Evolutionary conservation across 305 asterid genomes (phyloP).

Genomic region (Salvia sclarea): DNA sequence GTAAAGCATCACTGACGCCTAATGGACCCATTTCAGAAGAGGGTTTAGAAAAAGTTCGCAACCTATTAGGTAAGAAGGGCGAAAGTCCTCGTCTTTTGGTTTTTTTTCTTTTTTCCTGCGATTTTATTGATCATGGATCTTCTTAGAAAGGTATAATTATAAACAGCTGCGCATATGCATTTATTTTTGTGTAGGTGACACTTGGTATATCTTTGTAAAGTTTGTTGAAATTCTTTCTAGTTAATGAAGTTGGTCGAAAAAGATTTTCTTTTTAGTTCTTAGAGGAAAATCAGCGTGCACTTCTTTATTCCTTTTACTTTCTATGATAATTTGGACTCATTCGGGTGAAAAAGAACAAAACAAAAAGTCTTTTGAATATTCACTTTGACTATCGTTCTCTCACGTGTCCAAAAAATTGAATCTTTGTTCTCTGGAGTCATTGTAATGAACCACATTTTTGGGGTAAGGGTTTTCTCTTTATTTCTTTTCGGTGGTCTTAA

Average conservation of each 20-base stretch:
- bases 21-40: conserved; percentile 93
- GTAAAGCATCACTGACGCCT: conserved; percentile 79
- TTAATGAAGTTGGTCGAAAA: not conserved
- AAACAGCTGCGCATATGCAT: conserved; percentile 11
- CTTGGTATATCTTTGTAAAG: conserved; percentile 6
- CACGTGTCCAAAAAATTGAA: conserved; percentile 15
- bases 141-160: not conserved
- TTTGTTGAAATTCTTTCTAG: conserved; percentile 12
- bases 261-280: not conserved
- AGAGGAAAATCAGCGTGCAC: not conserved
- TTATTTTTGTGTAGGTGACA: not conserved
- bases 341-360: not conserved
- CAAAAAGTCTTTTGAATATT: not conserved
- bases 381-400: not conserved
- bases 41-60: conserved; percentile 80
- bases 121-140: conserved; percentile 16
- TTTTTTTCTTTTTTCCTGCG: not conserved
- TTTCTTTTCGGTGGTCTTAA: conserved; percentile 14
- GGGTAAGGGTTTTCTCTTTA: conserved; percentile 1
- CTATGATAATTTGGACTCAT: conserved; percentile 1
- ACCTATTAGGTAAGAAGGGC: conserved; percentile 68
- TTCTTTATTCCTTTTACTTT: not conserved
- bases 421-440: conserved; percentile 9
- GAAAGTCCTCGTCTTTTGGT: conserved; percentile 5
- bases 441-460: not conserved